Evolutionary conservation across 75 land plant genomes (phyloP).

Genomic region (Azolla pinnata): DNA sequence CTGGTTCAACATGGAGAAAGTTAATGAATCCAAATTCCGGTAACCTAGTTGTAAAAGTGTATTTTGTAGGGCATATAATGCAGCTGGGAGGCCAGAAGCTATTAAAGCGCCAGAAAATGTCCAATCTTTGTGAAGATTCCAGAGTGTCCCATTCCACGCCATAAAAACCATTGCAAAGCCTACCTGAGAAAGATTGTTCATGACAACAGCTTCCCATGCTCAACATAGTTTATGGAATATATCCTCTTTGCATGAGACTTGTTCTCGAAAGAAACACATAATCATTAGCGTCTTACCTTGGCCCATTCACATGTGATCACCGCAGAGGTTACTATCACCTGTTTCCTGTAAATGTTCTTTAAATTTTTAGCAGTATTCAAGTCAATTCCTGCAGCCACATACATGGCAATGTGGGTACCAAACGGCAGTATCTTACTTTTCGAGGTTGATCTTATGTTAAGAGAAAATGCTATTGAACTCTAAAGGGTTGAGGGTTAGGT

Average conservation of each 20-base stretch:
- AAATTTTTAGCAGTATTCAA: too few relatives aligned
- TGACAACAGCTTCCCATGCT: too few relatives aligned
- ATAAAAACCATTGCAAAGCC: slow-evolving; percentile 60
- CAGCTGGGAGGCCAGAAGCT: slow-evolving; percentile 91
- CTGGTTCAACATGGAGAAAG: slow-evolving; percentile 95
- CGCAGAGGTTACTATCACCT: slow-evolving; percentile 84
- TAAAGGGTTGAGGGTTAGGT: too few relatives aligned
- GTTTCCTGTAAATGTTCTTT: slow-evolving; percentile 66
- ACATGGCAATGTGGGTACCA: too few relatives aligned
- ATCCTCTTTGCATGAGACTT: too few relatives aligned
- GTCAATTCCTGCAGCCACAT: too few relatives aligned
- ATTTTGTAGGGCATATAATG: slow-evolving; percentile 93
- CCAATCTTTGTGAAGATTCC: slow-evolving; percentile 57
- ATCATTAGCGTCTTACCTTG: slow-evolving; percentile 82
- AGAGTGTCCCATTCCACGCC: slow-evolving; percentile 56
- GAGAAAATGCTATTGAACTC: too few relatives aligned
- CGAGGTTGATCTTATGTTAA: too few relatives aligned
- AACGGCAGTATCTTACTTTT: too few relatives aligned
- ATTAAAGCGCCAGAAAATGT: slow-evolving; percentile 64
- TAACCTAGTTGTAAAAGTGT: slow-evolving; percentile 91
- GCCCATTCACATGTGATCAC: slow-evolving; percentile 81
- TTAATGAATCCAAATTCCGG: slow-evolving; percentile 89
- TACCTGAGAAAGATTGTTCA: slow-evolving; percentile 54
- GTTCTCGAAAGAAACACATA: slow-evolving; percentile 5
- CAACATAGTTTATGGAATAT: too few relatives aligned